Base-by-base conservation (phyloP, 495 filamentous ascomycete genomes). In the Pseudotulostoma volvatum region DNA sequence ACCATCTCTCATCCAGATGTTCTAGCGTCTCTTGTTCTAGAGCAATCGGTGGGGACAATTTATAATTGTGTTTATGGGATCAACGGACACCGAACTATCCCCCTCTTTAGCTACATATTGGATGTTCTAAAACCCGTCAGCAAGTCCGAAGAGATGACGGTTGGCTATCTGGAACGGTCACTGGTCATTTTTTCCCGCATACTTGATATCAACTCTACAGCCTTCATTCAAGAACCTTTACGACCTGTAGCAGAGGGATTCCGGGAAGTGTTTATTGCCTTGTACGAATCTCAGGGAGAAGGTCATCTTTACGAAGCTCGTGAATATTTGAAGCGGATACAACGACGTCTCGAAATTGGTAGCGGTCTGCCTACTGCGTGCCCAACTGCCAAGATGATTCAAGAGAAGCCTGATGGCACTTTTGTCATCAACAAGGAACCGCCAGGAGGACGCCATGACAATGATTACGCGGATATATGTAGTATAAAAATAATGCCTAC, bases 61-160 rank as follows among this genome's bases (percentile, higher is more conserved):
- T 75, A 68, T 50, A 74, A 64, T 38, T 61, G 64, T 43, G 44
- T 79, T 13, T 74, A 60, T 41, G 72, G 75, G 15, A 45, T 53
- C 9, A 48, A 41, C 34, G 73, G 75, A 14, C 52, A 51, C 9
- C 57, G 69, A 18, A 64, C 56, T 3, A 45, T 67, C 16, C 36
- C 31, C 2, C 49, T 74, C 31, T 68, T 74, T 36, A 40, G 37
- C 1, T 52, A 52, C 51, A 23, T 53, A 43, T 44, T 47, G 42
- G 41, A 56, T 55, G 20, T 49, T 4, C 39, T 45, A 31, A 18
- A 39, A 7, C 30, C 33, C 11, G 38, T 37, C 11, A 36, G 38
- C 16, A 7, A 28, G 30, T 42, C 2, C 7, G 16, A 37, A 37
- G 2, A 19, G 35, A 18, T 8, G 20, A 37, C 2, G 13, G 17